phyloP scores from a whole-genome alignment of 2,329 filamentous ascomycete genomes.

The Ceratocystis ficicola region DNA sequence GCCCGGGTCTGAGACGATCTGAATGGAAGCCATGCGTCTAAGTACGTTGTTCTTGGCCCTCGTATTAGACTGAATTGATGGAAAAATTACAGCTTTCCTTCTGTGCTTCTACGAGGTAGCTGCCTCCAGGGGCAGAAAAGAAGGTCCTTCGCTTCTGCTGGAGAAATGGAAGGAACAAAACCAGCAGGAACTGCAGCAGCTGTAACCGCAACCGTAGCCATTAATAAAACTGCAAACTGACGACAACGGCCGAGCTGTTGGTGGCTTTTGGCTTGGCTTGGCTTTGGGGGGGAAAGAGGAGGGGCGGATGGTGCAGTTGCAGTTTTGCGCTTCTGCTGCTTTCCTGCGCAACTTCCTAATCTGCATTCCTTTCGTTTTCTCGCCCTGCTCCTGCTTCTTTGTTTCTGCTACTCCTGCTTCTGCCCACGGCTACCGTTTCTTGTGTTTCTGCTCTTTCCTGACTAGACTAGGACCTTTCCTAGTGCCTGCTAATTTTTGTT shows the following conservation, averaged over 20 bases:
- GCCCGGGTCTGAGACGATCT: too few relatives aligned
- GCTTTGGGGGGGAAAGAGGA: too few relatives aligned
- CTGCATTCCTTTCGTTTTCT: conserved; percentile 1
- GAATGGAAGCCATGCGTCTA: too few relatives aligned
- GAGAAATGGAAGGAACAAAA: background rate
- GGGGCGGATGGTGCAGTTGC: background rate
- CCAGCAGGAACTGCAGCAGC: background rate
- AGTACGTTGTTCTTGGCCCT: background rate
- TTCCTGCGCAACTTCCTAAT: too few relatives aligned
- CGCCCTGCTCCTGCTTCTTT: background rate
- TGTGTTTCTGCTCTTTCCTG: background rate
- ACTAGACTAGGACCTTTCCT: background rate
- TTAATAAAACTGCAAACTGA: background rate
- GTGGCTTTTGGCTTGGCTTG: background rate
- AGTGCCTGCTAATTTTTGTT: conserved; percentile 1
- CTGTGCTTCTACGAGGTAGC: background rate
- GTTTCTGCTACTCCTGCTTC: background rate
- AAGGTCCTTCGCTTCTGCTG: background rate
- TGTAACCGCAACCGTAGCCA: background rate
- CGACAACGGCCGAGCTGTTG: background rate
- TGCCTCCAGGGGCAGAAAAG: too few relatives aligned
- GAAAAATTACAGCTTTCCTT: background rate
- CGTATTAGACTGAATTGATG: background rate
- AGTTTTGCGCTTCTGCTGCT: background rate
- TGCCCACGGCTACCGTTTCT: background rate